Evolutionary conservation across 202 grass and related monocot genomes (phyloP).

Genomic region (Brachypodium distachyon): DNA sequence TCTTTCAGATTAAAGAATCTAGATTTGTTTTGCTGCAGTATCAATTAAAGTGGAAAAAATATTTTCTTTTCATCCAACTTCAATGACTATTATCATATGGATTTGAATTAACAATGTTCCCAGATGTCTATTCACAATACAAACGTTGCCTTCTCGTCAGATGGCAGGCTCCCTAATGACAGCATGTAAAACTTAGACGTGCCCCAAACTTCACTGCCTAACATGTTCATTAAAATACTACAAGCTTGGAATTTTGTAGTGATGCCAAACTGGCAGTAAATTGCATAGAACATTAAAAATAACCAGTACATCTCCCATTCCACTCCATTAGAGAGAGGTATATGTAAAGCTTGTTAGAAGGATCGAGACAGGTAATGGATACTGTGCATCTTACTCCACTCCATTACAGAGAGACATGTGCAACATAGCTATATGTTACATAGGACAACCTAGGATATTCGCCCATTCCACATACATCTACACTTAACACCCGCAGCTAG

Average conservation of each 20-base stretch:
- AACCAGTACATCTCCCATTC: not conserved
- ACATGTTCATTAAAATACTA: not conserved
- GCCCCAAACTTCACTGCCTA: not conserved
- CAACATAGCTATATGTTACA: not conserved
- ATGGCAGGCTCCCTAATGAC: not conserved
- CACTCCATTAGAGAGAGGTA: not conserved
- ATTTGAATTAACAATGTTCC: not conserved
- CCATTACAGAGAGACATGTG: not conserved
- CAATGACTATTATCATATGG: too few relatives aligned
- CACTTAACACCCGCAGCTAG: not conserved
- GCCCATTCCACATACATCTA: not conserved
- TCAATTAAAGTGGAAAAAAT: too few relatives aligned
- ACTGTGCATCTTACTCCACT: not conserved
- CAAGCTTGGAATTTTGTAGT: not conserved
- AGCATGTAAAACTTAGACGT: not conserved
- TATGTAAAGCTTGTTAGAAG: too few relatives aligned
- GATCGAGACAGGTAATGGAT: not conserved
- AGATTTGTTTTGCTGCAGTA: too few relatives aligned
- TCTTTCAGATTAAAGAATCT: not conserved
- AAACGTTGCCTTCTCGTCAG: not conserved
- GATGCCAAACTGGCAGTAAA: not conserved
- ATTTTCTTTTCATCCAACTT: too few relatives aligned
- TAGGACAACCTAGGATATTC: not conserved
- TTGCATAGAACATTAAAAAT: not conserved
- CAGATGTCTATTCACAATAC: not conserved